Base-by-base conservation (phyloP, 2,329 filamentous ascomycete genomes). In the Ascosphaera acerosa region DNA sequence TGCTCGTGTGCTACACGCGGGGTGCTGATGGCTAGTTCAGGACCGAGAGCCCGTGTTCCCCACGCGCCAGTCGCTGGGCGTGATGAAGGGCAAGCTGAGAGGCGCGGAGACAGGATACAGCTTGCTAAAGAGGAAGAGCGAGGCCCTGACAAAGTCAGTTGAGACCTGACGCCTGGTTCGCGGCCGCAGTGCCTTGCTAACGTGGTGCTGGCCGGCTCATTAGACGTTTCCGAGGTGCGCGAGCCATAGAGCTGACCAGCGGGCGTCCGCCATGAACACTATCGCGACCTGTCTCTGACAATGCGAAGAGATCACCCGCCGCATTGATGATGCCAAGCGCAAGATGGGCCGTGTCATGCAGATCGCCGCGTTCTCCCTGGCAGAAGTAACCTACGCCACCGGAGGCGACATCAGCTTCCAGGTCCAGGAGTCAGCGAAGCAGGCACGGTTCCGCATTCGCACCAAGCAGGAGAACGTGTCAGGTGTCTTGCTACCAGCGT, bases 331-430 rank as follows among this genome's bases (percentile, higher is more conserved):
- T 54, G 87, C 87, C 26, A 97, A 97, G 57, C 76, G 82, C 44
- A 97, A 97, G 61, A 97, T 97, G 84, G 87, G 87, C 35, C 70
- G 84, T 19, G 87, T 97, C 22, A 97, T 97, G 87, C 84, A 94
- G 54, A 90, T 97, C 47, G 87, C 87, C 25, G 82, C 87, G 29
- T 94, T 97, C 57, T 94, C 84, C 27, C 66, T 97, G 12, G 87
- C 87, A 36, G 87, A 94, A 58, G 87, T 97, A 34, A 90, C 81
- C 30, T 97, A 97, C 47, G 87, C 87, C 16, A 81, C 92, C 17
- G 87, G 87, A 38, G 81, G 84, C 45, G 77, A 90, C 46, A 90
- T 97, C 44, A 76, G 76, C 37, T 97, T 91, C 57, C 87, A 97
- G 57, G 78, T 97, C 41, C 82, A 92, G 49, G 87, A 97, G 53